These are phyloP conservation scores for Hyphopichia khmerensis DNA, from an alignment of 1,139 yeast genomes.

Conservation along the genomic window DNA sequence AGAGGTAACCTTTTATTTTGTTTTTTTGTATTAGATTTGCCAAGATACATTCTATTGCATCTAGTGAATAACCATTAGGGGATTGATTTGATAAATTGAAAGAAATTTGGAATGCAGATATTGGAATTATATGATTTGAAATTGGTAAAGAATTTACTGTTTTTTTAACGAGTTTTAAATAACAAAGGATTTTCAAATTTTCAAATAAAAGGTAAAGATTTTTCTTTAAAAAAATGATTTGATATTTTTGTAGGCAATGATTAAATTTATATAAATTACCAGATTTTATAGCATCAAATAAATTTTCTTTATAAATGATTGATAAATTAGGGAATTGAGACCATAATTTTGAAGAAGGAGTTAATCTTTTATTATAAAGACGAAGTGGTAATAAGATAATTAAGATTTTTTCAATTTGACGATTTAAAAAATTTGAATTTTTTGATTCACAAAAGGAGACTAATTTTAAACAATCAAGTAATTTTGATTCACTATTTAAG, in stretches of 20 bases:
- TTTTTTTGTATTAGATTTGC: conserved; percentile 68
- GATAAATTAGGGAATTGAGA: conserved; percentile 41
- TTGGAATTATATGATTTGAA: conserved; percentile 40
- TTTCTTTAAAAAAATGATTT: conserved; percentile 52
- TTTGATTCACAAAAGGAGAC: conserved; percentile 22
- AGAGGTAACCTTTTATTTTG: conserved; percentile 75
- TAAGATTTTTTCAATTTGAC: conserved; percentile 43
- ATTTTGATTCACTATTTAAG: conserved; percentile 44
- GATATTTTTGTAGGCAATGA: conserved; percentile 39
- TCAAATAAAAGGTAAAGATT: conserved; percentile 66
- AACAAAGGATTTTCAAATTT: conserved; percentile 50
- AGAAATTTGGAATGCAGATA: conserved; percentile 48
- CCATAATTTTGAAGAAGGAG: conserved; percentile 46
- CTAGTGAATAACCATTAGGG: conserved; percentile 22
- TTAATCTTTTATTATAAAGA: conserved; percentile 38
- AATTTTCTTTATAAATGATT: conserved; percentile 42
- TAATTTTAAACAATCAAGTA: conserved; percentile 47
- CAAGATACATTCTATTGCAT: conserved; percentile 68
- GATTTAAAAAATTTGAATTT: conserved; percentile 8
- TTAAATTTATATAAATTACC: conserved; percentile 62
- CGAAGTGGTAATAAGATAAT: conserved; percentile 56
- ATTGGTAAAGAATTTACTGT: conserved; percentile 35
- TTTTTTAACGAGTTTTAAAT: conserved; percentile 52
- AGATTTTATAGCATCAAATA: conserved; percentile 46
- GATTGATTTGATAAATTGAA: conserved; percentile 33